Evolutionary conservation across 2,329 filamentous ascomycete species (phyloP).

Genomic region (Trichothecium sympodiale): DNA sequence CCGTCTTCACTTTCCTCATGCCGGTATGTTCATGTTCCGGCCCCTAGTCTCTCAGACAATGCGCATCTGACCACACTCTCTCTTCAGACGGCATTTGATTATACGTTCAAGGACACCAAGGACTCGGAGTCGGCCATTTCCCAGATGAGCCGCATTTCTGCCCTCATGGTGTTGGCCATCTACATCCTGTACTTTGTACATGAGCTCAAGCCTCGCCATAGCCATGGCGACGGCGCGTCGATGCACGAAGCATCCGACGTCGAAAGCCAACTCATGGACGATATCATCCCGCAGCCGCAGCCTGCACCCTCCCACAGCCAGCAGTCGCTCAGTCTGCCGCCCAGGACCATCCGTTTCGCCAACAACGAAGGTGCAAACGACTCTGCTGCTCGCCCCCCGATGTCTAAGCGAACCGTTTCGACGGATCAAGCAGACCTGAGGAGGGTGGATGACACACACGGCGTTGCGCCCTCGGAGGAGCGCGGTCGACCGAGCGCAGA

Average conservation of each 20-base stretch:
- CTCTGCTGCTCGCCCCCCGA: not conserved
- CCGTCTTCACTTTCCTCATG: slow-evolving; percentile 25
- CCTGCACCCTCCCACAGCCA: slow-evolving; percentile 1
- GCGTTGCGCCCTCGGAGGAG: not conserved
- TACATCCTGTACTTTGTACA: slow-evolving; percentile 67
- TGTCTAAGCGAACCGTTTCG: not conserved
- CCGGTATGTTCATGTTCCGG: slow-evolving; percentile 17
- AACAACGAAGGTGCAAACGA: not conserved
- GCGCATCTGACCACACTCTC: no score
- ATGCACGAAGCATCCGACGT: slow-evolving; percentile 39
- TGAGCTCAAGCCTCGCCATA: slow-evolving; percentile 58
- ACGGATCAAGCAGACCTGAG: not conserved
- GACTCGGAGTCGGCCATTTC: slow-evolving; percentile 52
- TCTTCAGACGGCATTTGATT: slow-evolving; percentile 31
- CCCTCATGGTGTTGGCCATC: slow-evolving; percentile 60
- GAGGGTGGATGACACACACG: not conserved
- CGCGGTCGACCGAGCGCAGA: not conserved
- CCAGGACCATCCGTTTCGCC: slow-evolving; percentile 13
- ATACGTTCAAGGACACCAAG: slow-evolving; percentile 41
- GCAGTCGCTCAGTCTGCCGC: slow-evolving; percentile 2
- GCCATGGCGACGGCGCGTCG: slow-evolving; percentile 56
- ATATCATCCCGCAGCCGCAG: not conserved
- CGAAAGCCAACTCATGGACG: slow-evolving; percentile 45
- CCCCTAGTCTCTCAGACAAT: no score
- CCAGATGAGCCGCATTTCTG: slow-evolving; percentile 66